Conservation (phyloP, 2,329 filamentous ascomycete species). For the Colletotrichum abscissum region DNA sequence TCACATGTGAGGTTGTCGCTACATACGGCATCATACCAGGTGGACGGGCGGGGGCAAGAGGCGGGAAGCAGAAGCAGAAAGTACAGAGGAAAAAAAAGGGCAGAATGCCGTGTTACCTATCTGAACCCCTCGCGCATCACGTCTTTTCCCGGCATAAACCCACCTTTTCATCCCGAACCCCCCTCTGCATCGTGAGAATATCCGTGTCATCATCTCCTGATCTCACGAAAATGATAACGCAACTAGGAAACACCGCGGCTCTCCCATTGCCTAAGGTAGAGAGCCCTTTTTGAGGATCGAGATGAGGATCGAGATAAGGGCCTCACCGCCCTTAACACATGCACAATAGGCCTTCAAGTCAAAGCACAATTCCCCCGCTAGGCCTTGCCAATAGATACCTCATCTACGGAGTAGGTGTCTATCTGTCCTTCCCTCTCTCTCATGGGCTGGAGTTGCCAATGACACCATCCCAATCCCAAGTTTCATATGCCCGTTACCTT, state of each 20-base stretch:
- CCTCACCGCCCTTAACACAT: neutral
- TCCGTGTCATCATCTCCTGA: neutral
- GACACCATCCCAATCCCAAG: neutral
- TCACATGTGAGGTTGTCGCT: neutral
- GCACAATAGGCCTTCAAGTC: too few relatives aligned
- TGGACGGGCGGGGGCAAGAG: neutral
- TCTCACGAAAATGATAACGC: neutral
- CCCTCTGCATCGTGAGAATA: neutral
- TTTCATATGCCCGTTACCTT: neutral
- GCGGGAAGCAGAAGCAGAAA: neutral
- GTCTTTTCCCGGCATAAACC: neutral
- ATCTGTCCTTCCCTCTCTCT: too few relatives aligned
- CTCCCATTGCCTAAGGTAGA: too few relatives aligned
- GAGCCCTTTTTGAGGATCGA: too few relatives aligned
- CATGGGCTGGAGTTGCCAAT: neutral
- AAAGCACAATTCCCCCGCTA: too few relatives aligned
- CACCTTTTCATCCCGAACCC: neutral
- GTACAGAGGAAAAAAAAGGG: neutral
- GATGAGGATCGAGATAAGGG: neutral
- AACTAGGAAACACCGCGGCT: neutral
- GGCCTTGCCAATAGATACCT: too few relatives aligned
- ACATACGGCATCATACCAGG: too few relatives aligned
- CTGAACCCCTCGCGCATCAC: neutral
- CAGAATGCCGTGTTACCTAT: neutral
- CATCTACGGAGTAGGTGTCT: too few relatives aligned